Percentiles rank a stretch among this genome's conserved stretches.
phyloP scores from a whole-genome alignment of 2,329 filamentous ascomycete genomes.

The Aschersonia sp. region DNA sequence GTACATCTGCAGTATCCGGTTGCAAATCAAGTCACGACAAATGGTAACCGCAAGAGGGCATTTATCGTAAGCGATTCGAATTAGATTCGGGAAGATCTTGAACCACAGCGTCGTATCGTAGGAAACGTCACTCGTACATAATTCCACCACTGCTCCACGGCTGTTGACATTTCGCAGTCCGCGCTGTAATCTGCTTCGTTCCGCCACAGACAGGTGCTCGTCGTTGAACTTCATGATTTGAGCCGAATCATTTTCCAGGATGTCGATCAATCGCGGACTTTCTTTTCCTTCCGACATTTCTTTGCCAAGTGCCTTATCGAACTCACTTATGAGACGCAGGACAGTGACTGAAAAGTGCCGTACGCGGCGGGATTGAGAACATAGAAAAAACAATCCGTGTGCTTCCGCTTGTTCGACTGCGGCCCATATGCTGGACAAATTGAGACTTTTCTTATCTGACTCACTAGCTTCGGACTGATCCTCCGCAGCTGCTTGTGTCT shows the following conservation, averaged over 20 bases:
- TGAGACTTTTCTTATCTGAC: constrained; percentile 57
- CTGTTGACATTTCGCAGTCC: constrained; percentile 75
- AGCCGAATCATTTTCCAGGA: constrained; percentile 79
- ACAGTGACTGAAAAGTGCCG: constrained; percentile 86
- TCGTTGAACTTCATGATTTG: constrained; percentile 87
- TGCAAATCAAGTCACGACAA: constrained; percentile 83
- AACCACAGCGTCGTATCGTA: constrained; percentile 96
- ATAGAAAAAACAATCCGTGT: constrained; percentile 92
- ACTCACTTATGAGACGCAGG: constrained; percentile 80
- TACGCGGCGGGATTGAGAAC: constrained; percentile 84
- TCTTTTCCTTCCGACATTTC: constrained; percentile 41
- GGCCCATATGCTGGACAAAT: constrained; percentile 74
- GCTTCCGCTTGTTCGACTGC: constrained; percentile 96
- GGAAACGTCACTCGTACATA: constrained; percentile 88
- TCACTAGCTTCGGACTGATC: constrained; percentile 48
- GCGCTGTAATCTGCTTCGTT: constrained; percentile 81
- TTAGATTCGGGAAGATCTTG: constrained; percentile 92
- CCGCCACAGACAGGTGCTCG: constrained; percentile 79
- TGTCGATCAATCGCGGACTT: constrained; percentile 67
- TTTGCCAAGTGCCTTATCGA: constrained; percentile 78
- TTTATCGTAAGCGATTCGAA: constrained; percentile 77
- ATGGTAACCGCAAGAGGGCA: constrained; percentile 87
- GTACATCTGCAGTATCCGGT: constrained; percentile 86
- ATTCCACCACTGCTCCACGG: constrained; percentile 76
- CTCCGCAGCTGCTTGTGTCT: constrained; percentile 57